Evolutionary conservation across 2,329 filamentous ascomycete species (phyloP), one percentile per base, ranked within the genome.

Genomic region (Epichloe typhina): DNA sequence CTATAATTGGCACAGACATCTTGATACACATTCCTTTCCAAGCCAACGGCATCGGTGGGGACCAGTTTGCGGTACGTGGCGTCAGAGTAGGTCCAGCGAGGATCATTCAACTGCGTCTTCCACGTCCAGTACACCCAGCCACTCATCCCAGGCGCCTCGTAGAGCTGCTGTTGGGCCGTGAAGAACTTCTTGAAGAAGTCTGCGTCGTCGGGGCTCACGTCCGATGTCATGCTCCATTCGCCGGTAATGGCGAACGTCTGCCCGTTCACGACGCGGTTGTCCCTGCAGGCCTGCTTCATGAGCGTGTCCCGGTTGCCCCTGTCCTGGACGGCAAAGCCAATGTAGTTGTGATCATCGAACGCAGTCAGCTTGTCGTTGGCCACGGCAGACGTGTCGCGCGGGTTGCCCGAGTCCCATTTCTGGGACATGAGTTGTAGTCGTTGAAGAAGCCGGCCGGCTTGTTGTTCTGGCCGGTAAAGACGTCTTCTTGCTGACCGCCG

Each of bases 51-150:
- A 44, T 59, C 52, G 1, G 57, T 58, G 2, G 59, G 59, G 7
- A 61, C 52, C 35, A 53, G 54, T 3, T 55, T 52, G 35, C 55
- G 55, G 21, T 11, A 52, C 3, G 59, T 61, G 21, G 58, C 55
- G 21, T 59, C 49, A 3, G 57, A 59, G 46, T 64, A 64, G 7
- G 59, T 62, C 61, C 61, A 64, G n/a, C 59, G 53, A 19, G 61
- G 62, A 49, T 64, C 61, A 7, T 60, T 59, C 13, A 63, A 50
- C 51, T 64, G 59, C 15, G 61, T 61, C 66, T 80, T 82, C 77
- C 77, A 81, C 1, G 70, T 70, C 78, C 78, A 82, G 58, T 77
- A 81, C 2, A 76, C 61, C 76, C 76, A 81, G 0, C 76, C 76
- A n/a, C 66, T 65, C 57, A 59, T 60, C 50, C 68, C 63, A 0